phyloP scores from a whole-genome alignment of 179 eudicot genomes.

The Corrigiola litoralis region DNA sequence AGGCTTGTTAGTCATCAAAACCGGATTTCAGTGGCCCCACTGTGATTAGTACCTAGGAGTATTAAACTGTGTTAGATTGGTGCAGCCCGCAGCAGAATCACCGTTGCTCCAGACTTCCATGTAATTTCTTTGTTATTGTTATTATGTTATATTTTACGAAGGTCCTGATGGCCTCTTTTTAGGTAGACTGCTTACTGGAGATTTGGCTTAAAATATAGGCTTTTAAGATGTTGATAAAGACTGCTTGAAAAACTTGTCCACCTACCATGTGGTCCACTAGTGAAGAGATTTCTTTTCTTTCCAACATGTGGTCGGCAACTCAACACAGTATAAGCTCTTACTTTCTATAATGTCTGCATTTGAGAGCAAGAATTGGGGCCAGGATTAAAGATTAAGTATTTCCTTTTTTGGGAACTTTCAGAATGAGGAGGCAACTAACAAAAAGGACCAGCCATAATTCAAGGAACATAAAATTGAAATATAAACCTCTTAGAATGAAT shows the following conservation, averaged over 20 bases:
- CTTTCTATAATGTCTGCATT: neutral
- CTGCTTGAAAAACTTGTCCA: constrained; percentile 7
- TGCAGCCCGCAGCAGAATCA: too few relatives aligned
- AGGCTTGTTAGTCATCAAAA: too few relatives aligned
- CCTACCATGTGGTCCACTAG: constrained; percentile 18
- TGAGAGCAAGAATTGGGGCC: neutral
- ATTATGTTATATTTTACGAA: neutral
- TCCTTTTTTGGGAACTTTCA: neutral
- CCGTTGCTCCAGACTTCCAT: too few relatives aligned
- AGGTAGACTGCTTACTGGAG: constrained; percentile 1
- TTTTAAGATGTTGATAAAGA: constrained; percentile 8
- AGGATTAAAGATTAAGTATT: neutral
- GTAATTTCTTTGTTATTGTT: too few relatives aligned
- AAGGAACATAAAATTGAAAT: neutral
- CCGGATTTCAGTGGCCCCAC: too few relatives aligned
- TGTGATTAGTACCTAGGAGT: too few relatives aligned
- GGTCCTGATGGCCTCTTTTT: constrained; percentile 13
- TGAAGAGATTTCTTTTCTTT: constrained; percentile 9
- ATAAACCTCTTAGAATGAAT: too few relatives aligned
- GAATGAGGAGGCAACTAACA: neutral
- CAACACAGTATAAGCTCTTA: neutral
- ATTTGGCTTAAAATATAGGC: constrained; percentile 2
- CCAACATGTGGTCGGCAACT: constrained; percentile 12
- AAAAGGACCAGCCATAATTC: neutral
- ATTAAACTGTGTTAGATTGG: too few relatives aligned